Conservation (phyloP, 139 green algal species). For the Coelastrella sp. region DNA sequence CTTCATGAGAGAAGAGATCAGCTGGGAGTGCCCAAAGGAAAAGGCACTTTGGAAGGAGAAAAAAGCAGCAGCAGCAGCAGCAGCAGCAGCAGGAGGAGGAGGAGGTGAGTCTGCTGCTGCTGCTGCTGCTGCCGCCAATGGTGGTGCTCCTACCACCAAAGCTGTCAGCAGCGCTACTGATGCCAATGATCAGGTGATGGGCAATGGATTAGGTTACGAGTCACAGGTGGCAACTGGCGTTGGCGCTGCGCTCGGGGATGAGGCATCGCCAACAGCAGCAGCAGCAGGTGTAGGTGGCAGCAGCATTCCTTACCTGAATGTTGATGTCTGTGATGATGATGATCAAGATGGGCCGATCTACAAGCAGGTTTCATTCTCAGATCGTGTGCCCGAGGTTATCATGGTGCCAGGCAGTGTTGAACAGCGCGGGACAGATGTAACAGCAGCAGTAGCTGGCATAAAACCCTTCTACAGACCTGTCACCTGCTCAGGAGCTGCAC, state of each 20-base stretch:
- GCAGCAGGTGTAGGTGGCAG: too few species aligned
- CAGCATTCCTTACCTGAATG: too few species aligned
- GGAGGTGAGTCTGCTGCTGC: not conserved
- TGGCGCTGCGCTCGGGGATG: too few species aligned
- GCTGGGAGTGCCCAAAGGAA: constrained; percentile 67
- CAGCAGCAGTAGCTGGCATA: constrained; percentile 53
- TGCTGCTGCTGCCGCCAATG: not conserved
- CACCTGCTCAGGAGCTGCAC: not conserved
- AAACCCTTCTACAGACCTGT: constrained; percentile 52
- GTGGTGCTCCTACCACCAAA: not conserved
- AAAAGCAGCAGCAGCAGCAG: not conserved
- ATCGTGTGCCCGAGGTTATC: constrained; percentile 40
- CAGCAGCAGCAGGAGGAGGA: constrained; percentile 21
- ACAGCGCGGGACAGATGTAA: constrained; percentile 65
- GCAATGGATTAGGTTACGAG: too few species aligned
- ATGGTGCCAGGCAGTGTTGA: constrained; percentile 66
- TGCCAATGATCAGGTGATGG: too few species aligned
- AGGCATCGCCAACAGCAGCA: too few species aligned
- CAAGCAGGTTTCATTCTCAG: constrained; percentile 49
- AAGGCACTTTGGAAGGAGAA: constrained; percentile 28
- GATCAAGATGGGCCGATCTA: not conserved
- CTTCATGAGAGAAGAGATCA: constrained; percentile 62
- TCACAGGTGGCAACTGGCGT: too few species aligned
- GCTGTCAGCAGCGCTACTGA: not conserved
- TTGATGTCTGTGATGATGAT: not conserved